A percentile compares a stretch with the other conserved stretches of the same genome.
Evolutionary conservation across 768 basidiomycete genomes (phyloP).

Genomic region (Tylopilus vinaceipallidus): DNA sequence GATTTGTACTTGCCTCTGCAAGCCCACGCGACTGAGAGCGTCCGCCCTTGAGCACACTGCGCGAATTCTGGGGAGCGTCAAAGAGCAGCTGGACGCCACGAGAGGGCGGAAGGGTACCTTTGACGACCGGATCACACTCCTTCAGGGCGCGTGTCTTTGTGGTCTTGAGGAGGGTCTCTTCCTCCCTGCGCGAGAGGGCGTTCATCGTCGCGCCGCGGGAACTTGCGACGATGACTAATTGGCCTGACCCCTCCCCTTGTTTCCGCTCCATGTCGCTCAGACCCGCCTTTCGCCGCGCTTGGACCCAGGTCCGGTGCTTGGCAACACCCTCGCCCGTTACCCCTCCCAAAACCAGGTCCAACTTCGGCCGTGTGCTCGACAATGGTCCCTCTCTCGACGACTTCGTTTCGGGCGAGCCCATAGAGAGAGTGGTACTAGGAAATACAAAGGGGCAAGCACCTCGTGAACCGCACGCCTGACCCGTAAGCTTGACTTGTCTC

Average conservation of each 20-base stretch:
- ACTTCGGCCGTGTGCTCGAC: slow-evolving; percentile 53
- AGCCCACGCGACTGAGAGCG: slow-evolving; percentile 82
- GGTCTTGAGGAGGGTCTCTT: slow-evolving; percentile 79
- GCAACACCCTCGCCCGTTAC: slow-evolving; percentile 43
- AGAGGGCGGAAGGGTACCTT: slow-evolving; percentile 40
- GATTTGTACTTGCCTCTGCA: slow-evolving; percentile 67
- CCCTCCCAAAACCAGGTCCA: slow-evolving; percentile 33
- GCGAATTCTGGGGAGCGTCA: slow-evolving; percentile 62
- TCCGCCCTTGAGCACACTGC: slow-evolving; percentile 77
- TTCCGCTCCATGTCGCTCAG: too few relatives aligned
- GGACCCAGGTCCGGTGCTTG: slow-evolving; percentile 38
- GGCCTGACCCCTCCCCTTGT: too few relatives aligned
- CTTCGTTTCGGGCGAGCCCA: slow-evolving; percentile 63
- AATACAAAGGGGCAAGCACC: slow-evolving; percentile 62
- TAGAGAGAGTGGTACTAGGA: slow-evolving; percentile 65
- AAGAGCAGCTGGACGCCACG: background rate
- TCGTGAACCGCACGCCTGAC: background rate
- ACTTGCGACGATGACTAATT: slow-evolving; percentile 12
- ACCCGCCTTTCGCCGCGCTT: slow-evolving; percentile 11
- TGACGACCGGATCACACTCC: slow-evolving; percentile 74
- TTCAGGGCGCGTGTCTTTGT: slow-evolving; percentile 77
- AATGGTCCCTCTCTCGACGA: slow-evolving; percentile 77
- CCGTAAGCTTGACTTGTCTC: background rate
- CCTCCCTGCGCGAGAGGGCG: slow-evolving; percentile 82
- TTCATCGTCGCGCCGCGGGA: slow-evolving; percentile 52